These are phyloP conservation scores for Ampelocalamus luodianensis DNA, from an alignment of 176 grass and related monocot genomes.

Conservation along the genomic window DNA sequence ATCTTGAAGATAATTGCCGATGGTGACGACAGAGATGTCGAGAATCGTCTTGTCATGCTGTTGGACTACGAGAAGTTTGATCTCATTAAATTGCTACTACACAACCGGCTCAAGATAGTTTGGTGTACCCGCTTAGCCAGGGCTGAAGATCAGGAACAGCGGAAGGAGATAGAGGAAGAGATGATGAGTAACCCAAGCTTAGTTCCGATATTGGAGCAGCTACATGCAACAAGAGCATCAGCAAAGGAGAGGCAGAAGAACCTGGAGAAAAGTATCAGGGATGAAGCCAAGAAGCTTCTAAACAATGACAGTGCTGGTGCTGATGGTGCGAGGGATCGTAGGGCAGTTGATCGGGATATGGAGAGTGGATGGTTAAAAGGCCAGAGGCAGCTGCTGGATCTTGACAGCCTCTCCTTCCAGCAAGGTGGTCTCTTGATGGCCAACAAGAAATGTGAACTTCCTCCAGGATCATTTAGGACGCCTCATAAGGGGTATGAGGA, in stretches of 20 bases:
- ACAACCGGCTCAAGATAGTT: constrained; percentile 93
- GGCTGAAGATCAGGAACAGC: constrained; percentile 84
- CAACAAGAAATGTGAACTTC: constrained; percentile 87
- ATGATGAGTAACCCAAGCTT: constrained; percentile 63
- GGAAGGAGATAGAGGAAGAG: constrained; percentile 89
- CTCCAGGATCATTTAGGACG: constrained; percentile 68
- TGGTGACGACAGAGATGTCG: constrained; percentile 80
- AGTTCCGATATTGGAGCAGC: constrained; percentile 78
- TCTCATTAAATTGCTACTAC: constrained; percentile 79
- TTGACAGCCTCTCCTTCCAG: constrained; percentile 82
- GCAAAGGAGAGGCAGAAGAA: constrained; percentile 93
- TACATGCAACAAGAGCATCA: constrained; percentile 93
- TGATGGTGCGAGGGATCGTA: constrained; percentile 56
- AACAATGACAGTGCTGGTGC: constrained; percentile 57
- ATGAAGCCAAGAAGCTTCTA: constrained; percentile 88
- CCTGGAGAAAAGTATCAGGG: constrained; percentile 90
- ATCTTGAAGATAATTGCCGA: constrained; percentile 87
- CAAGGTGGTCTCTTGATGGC: constrained; percentile 95
- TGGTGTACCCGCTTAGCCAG: constrained; percentile 94
- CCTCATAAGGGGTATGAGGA: constrained; percentile 91
- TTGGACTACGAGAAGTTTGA: constrained; percentile 97
- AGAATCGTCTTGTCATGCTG: constrained; percentile 82
- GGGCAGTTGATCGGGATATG: constrained; percentile 62
- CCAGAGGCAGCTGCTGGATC: constrained; percentile 82
- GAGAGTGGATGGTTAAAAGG: constrained; percentile 93